Evolutionary conservation across 345 rosid genomes (phyloP).

Genomic region (Dimocarpus longan): DNA sequence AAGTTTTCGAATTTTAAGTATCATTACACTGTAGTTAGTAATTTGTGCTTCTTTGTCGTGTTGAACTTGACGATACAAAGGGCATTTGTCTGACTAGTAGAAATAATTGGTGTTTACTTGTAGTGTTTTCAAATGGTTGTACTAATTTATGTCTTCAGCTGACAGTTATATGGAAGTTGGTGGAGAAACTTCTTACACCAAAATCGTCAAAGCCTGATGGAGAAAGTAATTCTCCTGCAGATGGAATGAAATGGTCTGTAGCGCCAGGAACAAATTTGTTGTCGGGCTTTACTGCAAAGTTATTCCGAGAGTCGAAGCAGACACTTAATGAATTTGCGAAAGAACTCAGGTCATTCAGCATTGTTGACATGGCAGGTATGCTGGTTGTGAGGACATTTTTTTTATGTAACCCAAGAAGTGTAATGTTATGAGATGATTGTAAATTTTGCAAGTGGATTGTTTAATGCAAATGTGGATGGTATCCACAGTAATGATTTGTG

Average conservation of each 20-base stretch:
- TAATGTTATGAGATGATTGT: not conserved
- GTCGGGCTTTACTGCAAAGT: constrained; percentile 62
- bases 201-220: constrained; percentile 44
- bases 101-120: not conserved
- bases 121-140: constrained; percentile 23
- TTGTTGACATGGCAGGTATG: constrained; percentile 96
- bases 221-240: constrained; percentile 49
- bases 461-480: not conserved
- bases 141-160: constrained; percentile 79
- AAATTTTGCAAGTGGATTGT: not conserved
- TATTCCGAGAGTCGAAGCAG: constrained; percentile 74
- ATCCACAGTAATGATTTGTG: not conserved
- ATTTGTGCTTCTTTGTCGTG: not conserved
- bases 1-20: not conserved
- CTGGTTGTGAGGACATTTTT: constrained; percentile 11
- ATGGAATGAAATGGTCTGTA: constrained; percentile 75
- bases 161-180: constrained; percentile 95
- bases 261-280: constrained; percentile 76
- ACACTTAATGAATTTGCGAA: constrained; percentile 83
- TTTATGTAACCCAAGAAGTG: not conserved
- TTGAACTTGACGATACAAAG: not conserved
- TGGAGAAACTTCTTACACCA: constrained; percentile 64
- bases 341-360: constrained; percentile 71
- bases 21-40: not conserved
- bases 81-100: not conserved